Conservation (phyloP, 345 rosid genomes). For the Rubroshorea leprosula region DNA sequence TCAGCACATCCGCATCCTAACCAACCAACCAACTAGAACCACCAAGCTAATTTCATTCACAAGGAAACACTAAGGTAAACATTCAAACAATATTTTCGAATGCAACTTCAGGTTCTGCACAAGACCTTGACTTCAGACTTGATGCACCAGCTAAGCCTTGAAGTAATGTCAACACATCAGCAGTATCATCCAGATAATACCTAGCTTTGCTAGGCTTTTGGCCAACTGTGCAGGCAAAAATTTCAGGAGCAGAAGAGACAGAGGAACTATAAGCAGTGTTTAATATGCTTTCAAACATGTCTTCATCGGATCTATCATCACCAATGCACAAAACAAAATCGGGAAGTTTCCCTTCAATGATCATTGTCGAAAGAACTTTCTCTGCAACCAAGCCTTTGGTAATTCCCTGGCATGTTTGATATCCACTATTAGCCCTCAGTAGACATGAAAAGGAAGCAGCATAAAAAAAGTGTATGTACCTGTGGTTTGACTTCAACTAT, state of each 20-base stretch:
- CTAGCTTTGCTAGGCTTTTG: constrained; percentile 86
- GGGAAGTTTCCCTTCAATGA: constrained; percentile 42
- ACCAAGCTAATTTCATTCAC: too few species aligned
- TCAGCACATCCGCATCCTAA: too few species aligned
- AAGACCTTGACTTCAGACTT: too few species aligned
- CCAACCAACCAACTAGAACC: too few species aligned
- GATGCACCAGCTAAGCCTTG: constrained; percentile 59
- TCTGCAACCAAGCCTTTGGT: constrained; percentile 78
- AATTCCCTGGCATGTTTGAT: constrained; percentile 56
- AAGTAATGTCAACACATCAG: constrained; percentile 62
- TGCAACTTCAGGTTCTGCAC: too few species aligned
- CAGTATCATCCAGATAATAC: constrained; percentile 65
- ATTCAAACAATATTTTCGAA: too few species aligned
- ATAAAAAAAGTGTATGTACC: constrained; percentile 28
- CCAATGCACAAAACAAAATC: constrained; percentile 85
- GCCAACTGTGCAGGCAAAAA: constrained; percentile 86
- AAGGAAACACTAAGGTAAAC: too few species aligned
- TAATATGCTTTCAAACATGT: constrained; percentile 79
- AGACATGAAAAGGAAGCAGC: not conserved
- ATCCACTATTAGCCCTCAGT: too few species aligned
- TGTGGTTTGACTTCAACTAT: constrained; percentile 94
- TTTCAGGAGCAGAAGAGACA: constrained; percentile 52
- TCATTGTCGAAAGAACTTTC: constrained; percentile 49
- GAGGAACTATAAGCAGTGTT: constrained; percentile 40
- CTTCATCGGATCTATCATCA: constrained; percentile 89